Conservation (phyloP, 768 basidiomycete genomes). For the Thelephora ganbajun region DNA sequence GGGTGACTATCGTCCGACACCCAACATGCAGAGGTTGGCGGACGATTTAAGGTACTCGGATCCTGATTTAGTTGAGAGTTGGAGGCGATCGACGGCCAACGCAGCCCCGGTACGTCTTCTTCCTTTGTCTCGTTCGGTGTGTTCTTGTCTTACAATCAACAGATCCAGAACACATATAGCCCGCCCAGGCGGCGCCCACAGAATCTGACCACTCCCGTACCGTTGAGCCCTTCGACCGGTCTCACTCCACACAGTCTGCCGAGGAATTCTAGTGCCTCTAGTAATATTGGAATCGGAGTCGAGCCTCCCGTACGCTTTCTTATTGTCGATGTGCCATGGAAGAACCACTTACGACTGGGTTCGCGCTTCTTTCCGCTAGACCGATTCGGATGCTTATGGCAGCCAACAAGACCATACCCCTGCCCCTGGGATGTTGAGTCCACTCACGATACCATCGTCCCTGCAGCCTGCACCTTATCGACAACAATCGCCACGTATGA, state of each 20-base stretch:
- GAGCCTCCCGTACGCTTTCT: conserved; percentile 13
- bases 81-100: conserved; percentile 9
- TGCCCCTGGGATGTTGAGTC: conserved; percentile 10
- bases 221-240: background rate
- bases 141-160: conserved; percentile 7
- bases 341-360: conserved; percentile 9
- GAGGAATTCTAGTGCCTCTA: background rate
- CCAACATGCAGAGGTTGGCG: conserved; percentile 4
- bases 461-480: conserved; percentile 4
- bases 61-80: conserved; percentile 9
- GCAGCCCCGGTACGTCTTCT: conserved; percentile 4
- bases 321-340: background rate
- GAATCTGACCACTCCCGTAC: conserved; percentile 7
- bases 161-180: conserved; percentile 2
- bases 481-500: conserved; percentile 1
- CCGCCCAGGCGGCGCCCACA: background rate
- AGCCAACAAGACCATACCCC: too few relatives aligned
- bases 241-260: too few relatives aligned
- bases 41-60: conserved; percentile 12
- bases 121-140: conserved; percentile 1
- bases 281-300: conserved; percentile 9
- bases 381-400: too few relatives aligned
- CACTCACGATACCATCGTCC: conserved; percentile 3
- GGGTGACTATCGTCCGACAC: background rate
- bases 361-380: conserved; percentile 10